Percentiles rank a stretch among this genome's conserved stretches.
phyloP scores from a whole-genome alignment of 371 early-diverging fungal species.

The Apophysomyces variabilis region DNA sequence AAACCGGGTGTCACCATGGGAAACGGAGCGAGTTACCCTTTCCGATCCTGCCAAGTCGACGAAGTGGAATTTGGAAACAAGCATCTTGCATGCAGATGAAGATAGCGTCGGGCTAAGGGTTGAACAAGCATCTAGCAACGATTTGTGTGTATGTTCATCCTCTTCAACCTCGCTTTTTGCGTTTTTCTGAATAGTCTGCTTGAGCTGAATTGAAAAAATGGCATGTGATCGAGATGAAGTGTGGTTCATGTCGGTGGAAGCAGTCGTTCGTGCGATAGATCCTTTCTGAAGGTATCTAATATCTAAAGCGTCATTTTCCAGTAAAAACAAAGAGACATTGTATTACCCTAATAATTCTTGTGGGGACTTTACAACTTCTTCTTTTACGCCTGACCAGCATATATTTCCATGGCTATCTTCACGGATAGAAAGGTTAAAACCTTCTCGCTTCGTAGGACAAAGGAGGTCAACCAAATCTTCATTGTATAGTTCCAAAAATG shows the following conservation, averaged over 20 bases:
- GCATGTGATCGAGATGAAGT: slow-evolving; percentile 97
- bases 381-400: slow-evolving; percentile 87
- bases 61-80: slow-evolving; percentile 88
- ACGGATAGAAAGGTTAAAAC: slow-evolving; percentile 62
- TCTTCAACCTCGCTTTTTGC: slow-evolving; percentile 11
- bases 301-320: too few species aligned
- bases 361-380: slow-evolving; percentile 73
- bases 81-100: slow-evolving; percentile 13
- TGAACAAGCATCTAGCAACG: not conserved
- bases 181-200: slow-evolving; percentile 43
- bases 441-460: slow-evolving; percentile 33
- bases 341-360: slow-evolving; percentile 73
- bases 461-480: slow-evolving; percentile 91
- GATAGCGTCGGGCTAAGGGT: not conserved
- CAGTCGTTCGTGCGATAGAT: slow-evolving; percentile 87
- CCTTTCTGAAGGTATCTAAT: slow-evolving; percentile 70
- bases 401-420: slow-evolving; percentile 93
- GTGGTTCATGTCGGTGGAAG: slow-evolving; percentile 96
- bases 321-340: not conserved
- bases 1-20: not conserved
- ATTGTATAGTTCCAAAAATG: slow-evolving; percentile 96
- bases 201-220: slow-evolving; percentile 87
- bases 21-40: slow-evolving; percentile 41
- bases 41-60: slow-evolving; percentile 98
- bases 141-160: not conserved